These are phyloP conservation scores for Microsporum canis DNA, from an alignment of 2,329 filamentous ascomycete genomes.

Conservation along the genomic window DNA sequence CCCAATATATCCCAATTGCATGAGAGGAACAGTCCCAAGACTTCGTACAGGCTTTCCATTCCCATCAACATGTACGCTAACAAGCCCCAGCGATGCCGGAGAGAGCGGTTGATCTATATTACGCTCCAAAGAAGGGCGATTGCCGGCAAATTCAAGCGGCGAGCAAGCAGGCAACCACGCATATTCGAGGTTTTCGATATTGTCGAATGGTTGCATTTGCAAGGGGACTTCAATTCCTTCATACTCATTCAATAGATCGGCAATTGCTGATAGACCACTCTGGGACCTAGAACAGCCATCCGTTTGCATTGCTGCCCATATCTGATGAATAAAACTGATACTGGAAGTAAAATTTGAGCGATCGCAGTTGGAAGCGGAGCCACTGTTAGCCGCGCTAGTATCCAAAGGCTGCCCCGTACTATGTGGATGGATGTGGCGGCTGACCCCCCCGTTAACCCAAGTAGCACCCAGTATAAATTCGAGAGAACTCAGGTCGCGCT, in stretches of 20 bases:
- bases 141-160: slow-evolving; percentile 23
- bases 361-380: slow-evolving; percentile 6
- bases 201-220: slow-evolving; percentile 12
- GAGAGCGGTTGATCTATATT: slow-evolving; percentile 13
- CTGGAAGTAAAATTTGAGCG: slow-evolving; percentile 12
- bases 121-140: slow-evolving; percentile 8
- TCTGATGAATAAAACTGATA: background rate
- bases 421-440: slow-evolving; percentile 14
- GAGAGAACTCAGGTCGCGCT: slow-evolving; percentile 19
- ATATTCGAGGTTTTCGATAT: slow-evolving; percentile 9
- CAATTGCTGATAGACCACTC: slow-evolving; percentile 19
- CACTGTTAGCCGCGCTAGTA: slow-evolving; percentile 3
- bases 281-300: slow-evolving; percentile 23
- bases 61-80: slow-evolving; percentile 20
- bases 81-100: slow-evolving; percentile 23
- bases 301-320: slow-evolving; percentile 17
- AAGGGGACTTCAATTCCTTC: slow-evolving; percentile 23
- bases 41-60: slow-evolving; percentile 16
- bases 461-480: slow-evolving; percentile 24
- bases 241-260: slow-evolving; percentile 25
- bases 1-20: slow-evolving; percentile 30
- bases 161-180: slow-evolving; percentile 26
- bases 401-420: background rate
- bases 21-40: slow-evolving; percentile 22
- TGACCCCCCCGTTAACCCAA: slow-evolving; percentile 17